Evolutionary conservation across 345 rosid genomes (phyloP).

Genomic region (Salix viminalis): DNA sequence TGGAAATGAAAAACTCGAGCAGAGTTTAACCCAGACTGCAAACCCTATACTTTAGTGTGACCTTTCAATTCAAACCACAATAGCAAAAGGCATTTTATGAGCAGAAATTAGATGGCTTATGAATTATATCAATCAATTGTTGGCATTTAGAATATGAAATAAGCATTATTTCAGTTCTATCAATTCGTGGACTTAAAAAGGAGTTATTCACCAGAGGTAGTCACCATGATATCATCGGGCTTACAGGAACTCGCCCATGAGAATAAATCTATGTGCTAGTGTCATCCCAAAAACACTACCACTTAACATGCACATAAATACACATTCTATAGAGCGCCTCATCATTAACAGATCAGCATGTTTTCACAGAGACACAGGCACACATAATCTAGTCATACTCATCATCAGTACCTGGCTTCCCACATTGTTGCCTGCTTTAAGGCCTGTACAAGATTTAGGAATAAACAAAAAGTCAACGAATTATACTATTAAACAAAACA

Average conservation of each 20-base stretch:
- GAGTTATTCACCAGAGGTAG: not conserved
- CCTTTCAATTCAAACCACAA: not conserved
- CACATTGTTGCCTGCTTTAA: conserved; percentile 33
- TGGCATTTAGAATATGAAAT: not conserved
- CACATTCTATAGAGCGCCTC: not conserved
- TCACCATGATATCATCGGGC: not conserved
- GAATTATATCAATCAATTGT: not conserved
- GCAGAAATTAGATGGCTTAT: too few relatives aligned
- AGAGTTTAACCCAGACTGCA: too few relatives aligned
- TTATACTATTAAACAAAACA: not conserved
- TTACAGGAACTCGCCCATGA: not conserved
- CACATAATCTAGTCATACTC: not conserved
- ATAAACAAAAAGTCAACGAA: conserved; percentile 12
- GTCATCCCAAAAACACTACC: conserved; percentile 7
- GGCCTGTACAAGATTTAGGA: conserved; percentile 38
- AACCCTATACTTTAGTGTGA: too few relatives aligned
- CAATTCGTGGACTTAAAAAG: not conserved
- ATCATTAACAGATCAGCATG: not conserved
- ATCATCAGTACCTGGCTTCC: conserved; percentile 45
- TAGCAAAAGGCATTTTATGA: not conserved
- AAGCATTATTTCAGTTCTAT: not conserved
- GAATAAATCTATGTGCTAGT: not conserved
- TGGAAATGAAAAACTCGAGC: too few relatives aligned
- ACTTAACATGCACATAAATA: not conserved
- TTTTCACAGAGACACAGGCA: not conserved